A percentile compares a stretch with the other conserved stretches of the same genome.
Conservation (phyloP, 352 stramenopile species). For the Phytophthora idaei region DNA sequence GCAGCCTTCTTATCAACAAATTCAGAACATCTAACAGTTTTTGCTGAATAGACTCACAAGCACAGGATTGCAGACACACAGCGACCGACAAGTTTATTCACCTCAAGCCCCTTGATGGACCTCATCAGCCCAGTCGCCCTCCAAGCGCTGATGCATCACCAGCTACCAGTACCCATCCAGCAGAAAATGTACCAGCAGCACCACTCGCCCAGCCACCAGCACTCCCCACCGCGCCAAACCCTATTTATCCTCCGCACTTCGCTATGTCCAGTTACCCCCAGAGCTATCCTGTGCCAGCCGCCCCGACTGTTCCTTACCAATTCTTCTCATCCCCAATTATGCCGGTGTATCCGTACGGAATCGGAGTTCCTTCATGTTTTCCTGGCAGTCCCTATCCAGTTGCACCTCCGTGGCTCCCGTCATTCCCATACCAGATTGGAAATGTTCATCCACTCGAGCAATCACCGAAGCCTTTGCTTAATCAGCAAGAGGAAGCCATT, state of each 20-base stretch:
- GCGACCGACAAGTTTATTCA: slow-evolving; percentile 9
- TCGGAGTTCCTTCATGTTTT: slow-evolving; percentile 26
- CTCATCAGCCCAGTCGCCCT: neutral
- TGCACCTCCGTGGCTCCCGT: slow-evolving; percentile 13
- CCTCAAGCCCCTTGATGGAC: slow-evolving; percentile 1
- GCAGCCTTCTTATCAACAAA: neutral
- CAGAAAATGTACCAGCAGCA: neutral
- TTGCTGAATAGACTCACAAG: slow-evolving; percentile 6
- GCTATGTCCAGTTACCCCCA: slow-evolving; percentile 7
- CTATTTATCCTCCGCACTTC: slow-evolving; percentile 10
- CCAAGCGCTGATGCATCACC: neutral
- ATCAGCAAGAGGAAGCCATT: slow-evolving; percentile 34
- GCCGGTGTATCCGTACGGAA: slow-evolving; percentile 21
- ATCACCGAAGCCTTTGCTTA: slow-evolving; percentile 6
- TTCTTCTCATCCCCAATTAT: slow-evolving; percentile 10
- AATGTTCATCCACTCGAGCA: slow-evolving; percentile 8
- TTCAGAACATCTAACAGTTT: slow-evolving; percentile 4
- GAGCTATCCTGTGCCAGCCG: slow-evolving; percentile 1
- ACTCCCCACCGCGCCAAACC: neutral
- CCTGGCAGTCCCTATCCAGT: slow-evolving; percentile 12
- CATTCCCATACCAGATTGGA: slow-evolving; percentile 9
- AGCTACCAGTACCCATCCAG: slow-evolving; percentile 2
- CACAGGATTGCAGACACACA: slow-evolving; percentile 3
- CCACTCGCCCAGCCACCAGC: neutral
- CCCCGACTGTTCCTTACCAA: slow-evolving; percentile 7